Percentiles rank a stretch among this genome's conserved stretches.
Conservation (phyloP, 2,329 filamentous ascomycete species). For the Penicillium sp. region DNA sequence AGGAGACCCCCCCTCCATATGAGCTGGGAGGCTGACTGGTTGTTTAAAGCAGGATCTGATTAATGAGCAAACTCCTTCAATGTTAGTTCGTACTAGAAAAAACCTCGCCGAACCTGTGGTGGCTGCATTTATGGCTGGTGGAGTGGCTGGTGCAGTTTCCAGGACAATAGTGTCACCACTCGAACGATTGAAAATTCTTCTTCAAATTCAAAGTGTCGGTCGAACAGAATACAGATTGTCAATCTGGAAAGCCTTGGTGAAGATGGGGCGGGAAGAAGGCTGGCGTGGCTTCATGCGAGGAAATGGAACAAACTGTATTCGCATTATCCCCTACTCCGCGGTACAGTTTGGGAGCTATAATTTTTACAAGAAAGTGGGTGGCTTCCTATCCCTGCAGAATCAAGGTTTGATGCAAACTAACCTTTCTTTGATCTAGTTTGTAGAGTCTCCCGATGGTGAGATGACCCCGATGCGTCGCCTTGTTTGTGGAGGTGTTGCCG, state of each 20-base stretch:
- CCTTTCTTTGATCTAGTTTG: constrained; percentile 54
- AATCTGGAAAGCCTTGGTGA: constrained; percentile 80
- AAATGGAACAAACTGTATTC: constrained; percentile 97
- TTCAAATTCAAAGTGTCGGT: constrained; percentile 89
- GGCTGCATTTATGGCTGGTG: constrained; percentile 90
- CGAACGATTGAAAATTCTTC: constrained; percentile 95
- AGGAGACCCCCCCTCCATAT: not conserved
- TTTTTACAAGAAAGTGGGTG: constrained; percentile 83
- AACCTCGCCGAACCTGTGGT: constrained; percentile 75
- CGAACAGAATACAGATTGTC: constrained; percentile 92
- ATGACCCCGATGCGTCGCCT: constrained; percentile 73
- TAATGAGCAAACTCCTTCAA: constrained; percentile 15
- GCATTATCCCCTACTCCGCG: constrained; percentile 96
- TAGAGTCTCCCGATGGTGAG: constrained; percentile 75
- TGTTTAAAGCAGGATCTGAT: constrained; percentile 14
- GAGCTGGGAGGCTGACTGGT: constrained; percentile 1
- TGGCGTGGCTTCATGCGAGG: constrained; percentile 97
- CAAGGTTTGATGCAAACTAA: constrained; percentile 7
- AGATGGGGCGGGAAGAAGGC: constrained; percentile 97
- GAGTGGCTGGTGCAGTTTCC: constrained; percentile 93
- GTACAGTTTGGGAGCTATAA: constrained; percentile 99
- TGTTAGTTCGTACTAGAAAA: constrained; percentile 29
- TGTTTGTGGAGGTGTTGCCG: constrained; percentile 85
- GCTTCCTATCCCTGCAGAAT: not conserved
- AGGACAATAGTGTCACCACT: constrained; percentile 95